Base-by-base conservation (phyloP, 768 basidiomycete genomes). In the Lentinula sp. region DNA sequence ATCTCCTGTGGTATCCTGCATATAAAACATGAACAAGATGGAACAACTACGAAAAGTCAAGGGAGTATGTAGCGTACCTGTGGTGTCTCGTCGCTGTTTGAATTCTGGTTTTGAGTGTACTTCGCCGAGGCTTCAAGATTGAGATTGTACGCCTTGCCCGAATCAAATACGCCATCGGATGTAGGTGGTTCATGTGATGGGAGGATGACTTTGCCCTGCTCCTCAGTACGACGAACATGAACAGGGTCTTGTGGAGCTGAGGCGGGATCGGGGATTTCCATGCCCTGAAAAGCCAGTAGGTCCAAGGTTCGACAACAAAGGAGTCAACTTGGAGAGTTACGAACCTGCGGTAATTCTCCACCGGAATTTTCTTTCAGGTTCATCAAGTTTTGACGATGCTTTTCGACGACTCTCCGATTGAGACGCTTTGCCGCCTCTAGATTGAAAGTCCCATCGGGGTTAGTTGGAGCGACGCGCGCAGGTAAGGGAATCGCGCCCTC, bases 341-440 rank as follows among this genome's bases (percentile, higher is more conserved):
- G 4, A 12, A 54, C 53, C 35, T 36, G 10, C 8, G 53, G 53
- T 37, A 41, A 12, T 20, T 20, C 20, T 16, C 57, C 33, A 52
- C 74, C 75, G 36, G 58, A 61, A 66, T 76, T 76, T 43, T 59
- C 62, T 66, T 74, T 59, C 20, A 74, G 68, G 63, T 75, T 76
- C 63, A 73, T 70, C 63, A 78, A 56, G 67, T 75, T 76, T 64
- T 68, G 66, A 59, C 73, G 76, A 65, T 76, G 72, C 66, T 78
- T 77, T 68, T 75, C 76, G 41, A 50, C 6, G 10, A 61, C 63
- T 8, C 28, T 23, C 54, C 66, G 42, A 10, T 60, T 64, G 12
- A 43, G 28, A 42, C 53, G 43, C 48, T 65, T 59, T 16, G 70
- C 68, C 51, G 63, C 65, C 51, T 67, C 67, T 20, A 60, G 18